Evolutionary conservation across 345 rosid genomes (phyloP).

Genomic region (Syzygium aromaticum): DNA sequence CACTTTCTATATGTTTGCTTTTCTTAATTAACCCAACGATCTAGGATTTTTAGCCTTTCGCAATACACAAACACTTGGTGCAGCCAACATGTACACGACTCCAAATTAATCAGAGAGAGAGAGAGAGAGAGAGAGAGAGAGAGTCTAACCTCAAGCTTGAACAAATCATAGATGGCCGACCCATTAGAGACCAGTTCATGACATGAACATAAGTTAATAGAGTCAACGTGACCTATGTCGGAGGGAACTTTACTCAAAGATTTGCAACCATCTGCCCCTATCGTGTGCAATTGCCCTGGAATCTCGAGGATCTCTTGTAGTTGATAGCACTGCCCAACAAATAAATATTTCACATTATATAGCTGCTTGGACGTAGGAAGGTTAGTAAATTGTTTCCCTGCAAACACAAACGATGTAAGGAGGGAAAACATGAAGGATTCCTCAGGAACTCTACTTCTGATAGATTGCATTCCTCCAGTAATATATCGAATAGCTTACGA

Average conservation of each 20-base stretch:
- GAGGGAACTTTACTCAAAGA: neutral
- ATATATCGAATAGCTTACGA: rapidly evolving
- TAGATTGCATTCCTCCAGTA: rapidly evolving
- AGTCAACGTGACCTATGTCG: rapidly evolving
- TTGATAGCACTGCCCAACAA: rapidly evolving
- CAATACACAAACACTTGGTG: rapidly evolving
- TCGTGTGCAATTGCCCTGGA: neutral
- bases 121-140: neutral
- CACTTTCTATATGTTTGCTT: neutral
- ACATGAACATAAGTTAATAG: rapidly evolving
- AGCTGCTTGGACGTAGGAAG: rapidly evolving
- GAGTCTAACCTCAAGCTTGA: neutral
- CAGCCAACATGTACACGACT: neutral
- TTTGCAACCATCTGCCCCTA: rapidly evolving
- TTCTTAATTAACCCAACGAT: too few relatives aligned
- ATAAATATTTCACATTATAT: rapidly evolving
- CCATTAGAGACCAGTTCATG: rapidly evolving
- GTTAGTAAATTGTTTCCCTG: rapidly evolving
- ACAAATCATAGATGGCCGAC: rapidly evolving
- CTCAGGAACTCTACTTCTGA: rapidly evolving
- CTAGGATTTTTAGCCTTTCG: neutral
- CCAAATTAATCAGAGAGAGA: neutral
- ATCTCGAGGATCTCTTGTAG: neutral
- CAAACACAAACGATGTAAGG: rapidly evolving
- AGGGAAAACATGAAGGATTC: neutral